phyloP scores from a whole-genome alignment of 768 basidiomycete species.

The Tylopilus rubrobrunneus region DNA sequence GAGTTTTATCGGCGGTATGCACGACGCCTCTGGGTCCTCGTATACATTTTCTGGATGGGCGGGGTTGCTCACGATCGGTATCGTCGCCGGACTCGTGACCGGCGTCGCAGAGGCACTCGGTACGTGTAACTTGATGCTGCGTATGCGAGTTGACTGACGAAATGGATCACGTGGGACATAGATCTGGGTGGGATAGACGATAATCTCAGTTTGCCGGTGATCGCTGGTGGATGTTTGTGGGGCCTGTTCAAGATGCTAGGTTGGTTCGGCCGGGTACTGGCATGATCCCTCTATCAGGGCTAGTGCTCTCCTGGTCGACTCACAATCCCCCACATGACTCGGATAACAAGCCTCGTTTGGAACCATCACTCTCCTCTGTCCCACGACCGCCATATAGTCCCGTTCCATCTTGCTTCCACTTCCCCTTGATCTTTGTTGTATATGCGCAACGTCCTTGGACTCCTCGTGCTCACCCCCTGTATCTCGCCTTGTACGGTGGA shows the following conservation, averaged over 20 bases:
- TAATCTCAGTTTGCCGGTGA: slow-evolving; percentile 85
- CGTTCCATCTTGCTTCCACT: background rate
- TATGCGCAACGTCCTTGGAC: background rate
- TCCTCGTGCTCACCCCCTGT: background rate
- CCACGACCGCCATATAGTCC: background rate
- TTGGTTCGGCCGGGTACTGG: slow-evolving; percentile 28
- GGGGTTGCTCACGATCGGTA: slow-evolving; percentile 53
- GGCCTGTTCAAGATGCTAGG: slow-evolving; percentile 44
- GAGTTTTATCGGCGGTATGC: slow-evolving; percentile 16
- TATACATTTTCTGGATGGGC: slow-evolving; percentile 26
- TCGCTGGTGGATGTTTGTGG: slow-evolving; percentile 74
- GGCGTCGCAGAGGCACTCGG: slow-evolving; percentile 89
- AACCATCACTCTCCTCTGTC: too few species aligned
- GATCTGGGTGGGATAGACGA: slow-evolving; percentile 85
- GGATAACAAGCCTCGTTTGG: too few species aligned
- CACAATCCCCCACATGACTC: background rate
- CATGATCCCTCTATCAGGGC: slow-evolving; percentile 1
- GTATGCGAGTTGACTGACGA: background rate
- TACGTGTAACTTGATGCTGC: slow-evolving; percentile 36
- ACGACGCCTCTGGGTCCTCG: background rate
- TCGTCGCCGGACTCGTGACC: slow-evolving; percentile 72
- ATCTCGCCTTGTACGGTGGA: background rate
- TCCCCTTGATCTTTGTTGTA: background rate
- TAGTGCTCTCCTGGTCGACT: background rate
- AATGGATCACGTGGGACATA: slow-evolving; percentile 26